phyloP scores from a whole-genome alignment of 345 rosid species.

The Pseudoturritis turrita region DNA sequence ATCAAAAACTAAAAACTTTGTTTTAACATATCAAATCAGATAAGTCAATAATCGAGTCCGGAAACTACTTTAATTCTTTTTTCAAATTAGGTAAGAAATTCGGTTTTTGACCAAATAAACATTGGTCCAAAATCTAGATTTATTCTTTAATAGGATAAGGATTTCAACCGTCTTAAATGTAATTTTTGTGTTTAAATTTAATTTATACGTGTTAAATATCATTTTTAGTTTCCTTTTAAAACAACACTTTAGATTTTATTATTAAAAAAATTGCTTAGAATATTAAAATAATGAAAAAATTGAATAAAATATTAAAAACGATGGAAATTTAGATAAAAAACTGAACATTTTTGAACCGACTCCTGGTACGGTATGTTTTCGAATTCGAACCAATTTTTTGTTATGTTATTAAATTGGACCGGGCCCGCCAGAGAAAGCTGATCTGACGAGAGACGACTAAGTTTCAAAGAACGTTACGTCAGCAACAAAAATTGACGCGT shows the following conservation, averaged over 20 bases:
- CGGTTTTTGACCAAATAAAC: not conserved
- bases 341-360: no score
- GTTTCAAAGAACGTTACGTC: not conserved
- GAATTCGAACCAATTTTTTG: not conserved
- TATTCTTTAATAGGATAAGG: not conserved
- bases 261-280: no score
- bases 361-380: no score
- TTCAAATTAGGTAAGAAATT: not conserved
- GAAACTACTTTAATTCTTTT: not conserved
- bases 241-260: no score
- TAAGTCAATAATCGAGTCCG: no score
- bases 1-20: not conserved
- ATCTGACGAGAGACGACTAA: not conserved
- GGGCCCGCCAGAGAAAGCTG: not conserved
- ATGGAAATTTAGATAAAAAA: no score
- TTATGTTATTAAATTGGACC: not conserved
- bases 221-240: no score
- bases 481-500: not conserved
- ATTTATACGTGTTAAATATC: not conserved
- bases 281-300: no score
- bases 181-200: not conserved
- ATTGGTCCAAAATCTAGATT: not conserved
- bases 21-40: no score
- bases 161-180: not conserved
- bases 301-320: no score